phyloP scores from a whole-genome alignment of 768 basidiomycete species.

The Naganishia antarctica region DNA sequence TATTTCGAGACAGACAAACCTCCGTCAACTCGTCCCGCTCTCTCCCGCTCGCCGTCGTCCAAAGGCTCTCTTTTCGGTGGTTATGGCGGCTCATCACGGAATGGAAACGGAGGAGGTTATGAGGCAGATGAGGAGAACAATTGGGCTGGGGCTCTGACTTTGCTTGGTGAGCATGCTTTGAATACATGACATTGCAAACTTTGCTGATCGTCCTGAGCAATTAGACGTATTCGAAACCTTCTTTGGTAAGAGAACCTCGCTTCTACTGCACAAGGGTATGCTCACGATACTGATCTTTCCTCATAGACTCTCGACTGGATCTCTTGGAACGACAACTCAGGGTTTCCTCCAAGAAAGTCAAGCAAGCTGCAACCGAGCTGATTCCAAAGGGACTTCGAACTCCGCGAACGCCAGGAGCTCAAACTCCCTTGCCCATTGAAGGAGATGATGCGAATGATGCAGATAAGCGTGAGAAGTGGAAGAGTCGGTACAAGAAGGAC shows the following conservation, averaged over 20 bases:
- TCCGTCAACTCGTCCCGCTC: not conserved
- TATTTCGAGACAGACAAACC: not conserved
- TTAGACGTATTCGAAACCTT: constrained; percentile 90
- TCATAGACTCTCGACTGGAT: constrained; percentile 63
- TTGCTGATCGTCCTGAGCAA: not conserved
- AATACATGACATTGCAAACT: not conserved
- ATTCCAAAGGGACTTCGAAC: constrained; percentile 57
- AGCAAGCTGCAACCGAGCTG: constrained; percentile 72
- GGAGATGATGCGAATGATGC: constrained; percentile 52
- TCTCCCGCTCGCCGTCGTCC: constrained; percentile 3
- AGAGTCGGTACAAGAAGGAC: constrained; percentile 59
- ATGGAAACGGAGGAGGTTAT: constrained; percentile 21
- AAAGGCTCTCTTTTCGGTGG: not conserved
- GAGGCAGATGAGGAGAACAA: constrained; percentile 31
- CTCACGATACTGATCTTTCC: not conserved
- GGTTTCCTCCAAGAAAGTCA: constrained; percentile 78
- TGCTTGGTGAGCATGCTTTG: constrained; percentile 61
- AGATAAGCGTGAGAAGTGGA: constrained; percentile 55
- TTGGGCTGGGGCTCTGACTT: constrained; percentile 74
- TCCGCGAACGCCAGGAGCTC: constrained; percentile 30
- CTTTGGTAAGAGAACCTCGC: constrained; percentile 52
- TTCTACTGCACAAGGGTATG: too few species aligned
- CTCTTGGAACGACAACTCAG: constrained; percentile 66
- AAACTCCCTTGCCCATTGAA: constrained; percentile 31
- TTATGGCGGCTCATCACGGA: not conserved